A percentile compares a stretch with the other conserved stretches of the same genome.
Conservation (phyloP, 169 alveolate species). For the Plasmodium knowlesi region DNA sequence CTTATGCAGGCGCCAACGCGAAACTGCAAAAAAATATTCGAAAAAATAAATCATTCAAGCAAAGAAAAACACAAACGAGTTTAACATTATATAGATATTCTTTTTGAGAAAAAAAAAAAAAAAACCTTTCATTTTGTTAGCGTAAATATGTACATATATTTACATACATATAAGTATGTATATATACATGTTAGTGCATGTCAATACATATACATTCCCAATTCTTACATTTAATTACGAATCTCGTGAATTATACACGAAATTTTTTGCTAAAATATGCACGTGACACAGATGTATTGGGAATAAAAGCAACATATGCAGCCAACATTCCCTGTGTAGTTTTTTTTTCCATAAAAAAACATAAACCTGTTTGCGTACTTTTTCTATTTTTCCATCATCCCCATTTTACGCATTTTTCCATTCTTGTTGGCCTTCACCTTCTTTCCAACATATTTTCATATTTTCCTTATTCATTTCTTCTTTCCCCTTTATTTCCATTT, state of each 20-base stretch:
- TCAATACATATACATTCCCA: background rate
- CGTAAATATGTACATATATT: background rate
- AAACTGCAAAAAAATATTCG: background rate
- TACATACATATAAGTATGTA: conserved; percentile 3
- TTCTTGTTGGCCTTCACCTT: background rate
- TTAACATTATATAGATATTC: background rate
- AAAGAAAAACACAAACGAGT: background rate
- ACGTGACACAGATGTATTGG: background rate
- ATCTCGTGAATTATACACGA: background rate
- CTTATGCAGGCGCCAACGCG: background rate
- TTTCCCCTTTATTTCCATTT: background rate
- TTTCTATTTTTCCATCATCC: background rate
- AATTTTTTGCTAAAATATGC: background rate
- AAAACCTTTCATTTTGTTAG: background rate
- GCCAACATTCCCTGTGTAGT: background rate
- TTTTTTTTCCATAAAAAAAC: background rate
- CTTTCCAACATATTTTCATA: background rate
- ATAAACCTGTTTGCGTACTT: background rate
- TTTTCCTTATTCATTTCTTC: background rate
- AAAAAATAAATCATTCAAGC: background rate
- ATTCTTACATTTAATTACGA: background rate
- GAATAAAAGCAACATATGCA: background rate
- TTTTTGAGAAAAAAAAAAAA: background rate
- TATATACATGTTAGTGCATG: background rate
- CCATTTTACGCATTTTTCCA: background rate